These are phyloP conservation scores for Camellia sinensis DNA, from an alignment of 148 eudicot genomes.

Conservation along the genomic window DNA sequence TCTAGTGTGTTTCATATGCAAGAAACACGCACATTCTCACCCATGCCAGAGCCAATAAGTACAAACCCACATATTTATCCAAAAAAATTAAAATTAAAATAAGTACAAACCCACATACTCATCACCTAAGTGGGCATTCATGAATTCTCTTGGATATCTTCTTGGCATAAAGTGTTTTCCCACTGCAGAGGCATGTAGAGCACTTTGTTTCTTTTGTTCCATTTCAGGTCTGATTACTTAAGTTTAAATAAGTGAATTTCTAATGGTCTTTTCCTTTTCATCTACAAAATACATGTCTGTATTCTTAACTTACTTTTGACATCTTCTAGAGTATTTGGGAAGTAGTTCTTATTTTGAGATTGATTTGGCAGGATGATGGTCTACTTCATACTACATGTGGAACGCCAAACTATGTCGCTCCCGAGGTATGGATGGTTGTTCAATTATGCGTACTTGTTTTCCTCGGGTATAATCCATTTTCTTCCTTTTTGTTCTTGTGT, in stretches of 20 bases:
- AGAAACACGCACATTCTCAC: not conserved
- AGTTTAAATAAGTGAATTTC: not conserved
- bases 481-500: not conserved
- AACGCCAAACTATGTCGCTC: conserved; percentile 98
- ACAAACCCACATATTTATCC: not conserved
- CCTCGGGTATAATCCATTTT: not conserved
- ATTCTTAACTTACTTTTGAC: not conserved
- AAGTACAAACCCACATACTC: not conserved
- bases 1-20: not conserved
- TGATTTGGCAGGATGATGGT: conserved; percentile 74
- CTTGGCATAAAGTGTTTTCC: not conserved
- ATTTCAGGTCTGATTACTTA: conserved; percentile 2
- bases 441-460: conserved; percentile 7
- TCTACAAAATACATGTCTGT: not conserved
- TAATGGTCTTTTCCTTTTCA: not conserved
- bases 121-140: not conserved
- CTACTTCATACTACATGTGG: conserved; percentile 99
- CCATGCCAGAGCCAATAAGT: not conserved
- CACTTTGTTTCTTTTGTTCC: not conserved
- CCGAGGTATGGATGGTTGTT: conserved; percentile 54
- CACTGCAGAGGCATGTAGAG: not conserved
- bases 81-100: not conserved
- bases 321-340: not conserved
- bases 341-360: conserved; percentile 5
- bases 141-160: not conserved